These are phyloP conservation scores for Pythium aristosporum DNA, from an alignment of 352 stramenopile species.

Conservation along the genomic window DNA sequence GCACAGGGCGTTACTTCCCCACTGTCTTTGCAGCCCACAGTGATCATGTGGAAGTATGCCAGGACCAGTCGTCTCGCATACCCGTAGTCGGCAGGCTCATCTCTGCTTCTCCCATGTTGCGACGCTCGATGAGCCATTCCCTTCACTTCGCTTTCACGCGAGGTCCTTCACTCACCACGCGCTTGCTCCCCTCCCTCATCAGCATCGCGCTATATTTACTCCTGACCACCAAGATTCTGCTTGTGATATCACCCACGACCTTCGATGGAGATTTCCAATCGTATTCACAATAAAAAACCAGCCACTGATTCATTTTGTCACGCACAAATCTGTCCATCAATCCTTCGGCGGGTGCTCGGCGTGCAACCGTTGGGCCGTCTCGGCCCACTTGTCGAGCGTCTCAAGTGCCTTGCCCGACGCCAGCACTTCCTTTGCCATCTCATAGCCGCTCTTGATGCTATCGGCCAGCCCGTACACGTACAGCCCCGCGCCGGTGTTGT, in stretches of 20 bases:
- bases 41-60: constrained; percentile 67
- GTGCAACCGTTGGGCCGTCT: constrained; percentile 57
- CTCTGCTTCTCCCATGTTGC: background rate
- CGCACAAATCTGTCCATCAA: background rate
- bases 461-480: constrained; percentile 96
- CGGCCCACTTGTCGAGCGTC: constrained; percentile 65
- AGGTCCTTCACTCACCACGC: background rate
- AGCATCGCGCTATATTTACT: constrained; percentile 10
- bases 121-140: constrained; percentile 1
- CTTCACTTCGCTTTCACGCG: background rate
- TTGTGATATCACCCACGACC: too few relatives aligned
- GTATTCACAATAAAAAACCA: too few relatives aligned
- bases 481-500: constrained; percentile 97
- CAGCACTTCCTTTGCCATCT: constrained; percentile 77
- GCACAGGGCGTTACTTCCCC: constrained; percentile 21
- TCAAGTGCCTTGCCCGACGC: constrained; percentile 56
- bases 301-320: background rate
- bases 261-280: too few relatives aligned
- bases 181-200: background rate
- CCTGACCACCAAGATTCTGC: background rate
- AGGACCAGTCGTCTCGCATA: constrained; percentile 63
- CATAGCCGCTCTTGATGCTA: constrained; percentile 87
- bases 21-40: constrained; percentile 35
- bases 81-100: constrained; percentile 19
- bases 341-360: constrained; percentile 14